Conservation (phyloP, 1,284 basidiomycete species). For the Schizopora paradoxa region DNA sequence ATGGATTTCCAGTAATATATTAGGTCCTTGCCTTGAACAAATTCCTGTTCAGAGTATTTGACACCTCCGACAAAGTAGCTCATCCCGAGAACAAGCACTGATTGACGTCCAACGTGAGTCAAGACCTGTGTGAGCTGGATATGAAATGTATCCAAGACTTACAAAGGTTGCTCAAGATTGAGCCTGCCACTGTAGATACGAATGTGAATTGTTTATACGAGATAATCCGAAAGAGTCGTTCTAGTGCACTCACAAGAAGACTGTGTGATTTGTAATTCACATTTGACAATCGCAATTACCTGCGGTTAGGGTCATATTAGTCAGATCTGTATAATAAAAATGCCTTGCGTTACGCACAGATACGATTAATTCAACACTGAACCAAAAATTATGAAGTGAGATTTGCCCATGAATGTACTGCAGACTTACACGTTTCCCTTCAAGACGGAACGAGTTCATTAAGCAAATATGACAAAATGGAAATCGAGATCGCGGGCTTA, state of each 20-base stretch:
- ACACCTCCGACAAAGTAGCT: constrained; percentile 71
- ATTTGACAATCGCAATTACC: neutral
- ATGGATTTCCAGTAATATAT: constrained; percentile 29
- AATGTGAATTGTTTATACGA: neutral
- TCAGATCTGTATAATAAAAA: too few relatives aligned
- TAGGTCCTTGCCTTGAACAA: constrained; percentile 51
- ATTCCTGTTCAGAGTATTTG: constrained; percentile 68
- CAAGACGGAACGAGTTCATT: too few relatives aligned
- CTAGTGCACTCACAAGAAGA: neutral
- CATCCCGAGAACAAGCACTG: constrained; percentile 80
- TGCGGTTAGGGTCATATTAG: neutral
- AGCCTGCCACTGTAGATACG: neutral
- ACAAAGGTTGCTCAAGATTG: neutral
- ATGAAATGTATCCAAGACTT: neutral
- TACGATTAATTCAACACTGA: too few relatives aligned
- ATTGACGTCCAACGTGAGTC: too few relatives aligned
- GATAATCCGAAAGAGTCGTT: neutral
- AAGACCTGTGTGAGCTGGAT: neutral
- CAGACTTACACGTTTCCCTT: too few relatives aligned
- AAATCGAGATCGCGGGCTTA: too few relatives aligned
- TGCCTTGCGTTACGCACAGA: too few relatives aligned
- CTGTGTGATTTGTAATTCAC: neutral
- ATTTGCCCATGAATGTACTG: too few relatives aligned
- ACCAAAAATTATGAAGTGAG: too few relatives aligned
- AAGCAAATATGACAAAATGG: too few relatives aligned